Percentiles rank a stretch among this genome's conserved stretches.
Conservation (phyloP, 805 yeast genomes). For the Candida boleticola region DNA sequence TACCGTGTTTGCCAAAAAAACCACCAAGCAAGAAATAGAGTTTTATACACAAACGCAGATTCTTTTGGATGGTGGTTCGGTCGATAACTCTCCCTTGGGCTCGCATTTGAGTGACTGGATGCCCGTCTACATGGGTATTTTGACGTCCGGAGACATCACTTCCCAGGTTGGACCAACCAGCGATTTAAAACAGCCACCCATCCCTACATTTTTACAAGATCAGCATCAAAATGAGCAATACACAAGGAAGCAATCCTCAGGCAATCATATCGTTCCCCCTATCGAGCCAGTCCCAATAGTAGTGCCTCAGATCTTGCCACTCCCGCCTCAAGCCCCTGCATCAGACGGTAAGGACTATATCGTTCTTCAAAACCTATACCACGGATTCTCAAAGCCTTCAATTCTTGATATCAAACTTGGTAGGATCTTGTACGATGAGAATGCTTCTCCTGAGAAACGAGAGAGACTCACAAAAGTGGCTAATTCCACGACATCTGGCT, state of each 20-base stretch:
- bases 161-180: neutral
- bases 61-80: constrained; percentile 13
- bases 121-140: constrained; percentile 62
- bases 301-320: neutral
- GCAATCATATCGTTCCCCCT: neutral
- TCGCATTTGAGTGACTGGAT: constrained; percentile 50
- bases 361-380: constrained; percentile 68
- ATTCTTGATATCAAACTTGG: constrained; percentile 87
- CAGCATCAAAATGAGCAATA: neutral
- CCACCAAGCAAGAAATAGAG: constrained; percentile 63
- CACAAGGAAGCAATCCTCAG: neutral
- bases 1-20: constrained; percentile 68
- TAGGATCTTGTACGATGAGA: constrained; percentile 59
- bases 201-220: neutral
- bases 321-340: neutral
- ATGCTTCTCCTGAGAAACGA: constrained; percentile 54
- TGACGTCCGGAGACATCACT: constrained; percentile 41
- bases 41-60: constrained; percentile 54
- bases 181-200: neutral
- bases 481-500: constrained; percentile 74
- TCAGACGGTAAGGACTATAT: constrained; percentile 35
- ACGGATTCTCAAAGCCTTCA: constrained; percentile 64
- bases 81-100: constrained; percentile 23
- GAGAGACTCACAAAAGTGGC: constrained; percentile 64
- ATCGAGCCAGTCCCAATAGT: neutral